These are phyloP conservation scores for Flaveria floridana DNA, from an alignment of 140 eudicot genomes.

Conservation along the genomic window DNA sequence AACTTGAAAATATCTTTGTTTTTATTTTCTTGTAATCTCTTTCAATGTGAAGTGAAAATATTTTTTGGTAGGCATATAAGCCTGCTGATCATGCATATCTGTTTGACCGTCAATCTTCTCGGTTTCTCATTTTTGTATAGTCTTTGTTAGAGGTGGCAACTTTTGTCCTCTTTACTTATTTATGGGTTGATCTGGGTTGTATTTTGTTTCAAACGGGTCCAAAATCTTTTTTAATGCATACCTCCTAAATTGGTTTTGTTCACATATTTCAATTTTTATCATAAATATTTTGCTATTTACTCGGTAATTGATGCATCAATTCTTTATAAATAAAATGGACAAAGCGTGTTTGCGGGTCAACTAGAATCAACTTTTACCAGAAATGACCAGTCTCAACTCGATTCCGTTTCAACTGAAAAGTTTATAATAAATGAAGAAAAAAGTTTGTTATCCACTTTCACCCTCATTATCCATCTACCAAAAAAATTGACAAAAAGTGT, in stretches of 20 bases:
- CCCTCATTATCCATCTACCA: no score
- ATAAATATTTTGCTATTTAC: background rate
- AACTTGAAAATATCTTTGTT: constrained; percentile 16
- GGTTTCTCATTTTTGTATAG: constrained; percentile 3
- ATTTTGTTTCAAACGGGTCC: background rate
- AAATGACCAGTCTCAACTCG: background rate
- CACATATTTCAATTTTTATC: background rate
- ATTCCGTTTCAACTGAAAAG: background rate
- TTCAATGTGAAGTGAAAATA: constrained; percentile 23
- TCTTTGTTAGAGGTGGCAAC: constrained; percentile 25
- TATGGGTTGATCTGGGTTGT: constrained; percentile 13
- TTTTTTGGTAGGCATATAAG: constrained; percentile 9
- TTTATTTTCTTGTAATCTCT: constrained; percentile 25
- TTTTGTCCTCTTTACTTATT: background rate
- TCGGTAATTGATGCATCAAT: background rate
- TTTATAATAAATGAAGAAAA: no score
- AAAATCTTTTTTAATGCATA: no score
- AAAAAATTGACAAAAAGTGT: no score
- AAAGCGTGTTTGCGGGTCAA: background rate
- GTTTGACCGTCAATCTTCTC: constrained; percentile 11
- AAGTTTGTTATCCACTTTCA: no score
- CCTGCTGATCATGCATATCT: constrained; percentile 7
- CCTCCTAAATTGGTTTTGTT: background rate
- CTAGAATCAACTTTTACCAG: background rate
- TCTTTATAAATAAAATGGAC: background rate